phyloP scores from a whole-genome alignment of 2,329 filamentous ascomycete species.

The Didymellaceae sp. region DNA sequence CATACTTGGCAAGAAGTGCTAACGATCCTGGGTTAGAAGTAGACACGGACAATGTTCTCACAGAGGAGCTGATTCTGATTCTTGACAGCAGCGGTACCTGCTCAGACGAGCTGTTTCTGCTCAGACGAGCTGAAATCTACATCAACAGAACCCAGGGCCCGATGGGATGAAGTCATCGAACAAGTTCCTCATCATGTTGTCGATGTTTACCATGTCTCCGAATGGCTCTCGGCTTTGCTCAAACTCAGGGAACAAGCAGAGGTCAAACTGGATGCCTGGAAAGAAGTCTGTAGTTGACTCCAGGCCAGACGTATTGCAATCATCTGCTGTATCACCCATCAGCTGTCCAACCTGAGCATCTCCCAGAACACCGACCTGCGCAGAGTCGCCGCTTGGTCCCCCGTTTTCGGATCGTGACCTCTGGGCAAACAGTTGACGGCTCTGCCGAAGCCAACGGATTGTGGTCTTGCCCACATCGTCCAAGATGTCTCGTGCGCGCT shows the following conservation, averaged over 20 bases:
- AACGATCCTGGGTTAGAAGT: too few relatives aligned
- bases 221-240: neutral
- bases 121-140: too few relatives aligned
- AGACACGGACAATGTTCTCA: too few relatives aligned
- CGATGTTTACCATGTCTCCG: neutral
- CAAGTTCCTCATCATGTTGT: slow-evolving; percentile 53
- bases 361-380: too few relatives aligned
- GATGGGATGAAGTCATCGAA: slow-evolving; percentile 69
- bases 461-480: slow-evolving; percentile 45
- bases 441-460: slow-evolving; percentile 1
- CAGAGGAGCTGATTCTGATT: too few relatives aligned
- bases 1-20: too few relatives aligned
- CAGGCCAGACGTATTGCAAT: neutral
- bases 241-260: slow-evolving; percentile 1
- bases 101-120: too few relatives aligned
- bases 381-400: neutral
- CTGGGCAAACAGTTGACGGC: neutral
- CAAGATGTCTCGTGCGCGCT: slow-evolving; percentile 54
- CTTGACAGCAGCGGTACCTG: too few relatives aligned
- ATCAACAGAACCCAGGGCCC: too few relatives aligned
- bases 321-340: too few relatives aligned
- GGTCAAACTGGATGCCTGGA: neutral
- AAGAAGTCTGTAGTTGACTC: neutral
- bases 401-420: neutral
- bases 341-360: too few relatives aligned